These are phyloP conservation scores for Gardenia jasminoides DNA, from an alignment of 257 asterid species.

Conservation along the genomic window DNA sequence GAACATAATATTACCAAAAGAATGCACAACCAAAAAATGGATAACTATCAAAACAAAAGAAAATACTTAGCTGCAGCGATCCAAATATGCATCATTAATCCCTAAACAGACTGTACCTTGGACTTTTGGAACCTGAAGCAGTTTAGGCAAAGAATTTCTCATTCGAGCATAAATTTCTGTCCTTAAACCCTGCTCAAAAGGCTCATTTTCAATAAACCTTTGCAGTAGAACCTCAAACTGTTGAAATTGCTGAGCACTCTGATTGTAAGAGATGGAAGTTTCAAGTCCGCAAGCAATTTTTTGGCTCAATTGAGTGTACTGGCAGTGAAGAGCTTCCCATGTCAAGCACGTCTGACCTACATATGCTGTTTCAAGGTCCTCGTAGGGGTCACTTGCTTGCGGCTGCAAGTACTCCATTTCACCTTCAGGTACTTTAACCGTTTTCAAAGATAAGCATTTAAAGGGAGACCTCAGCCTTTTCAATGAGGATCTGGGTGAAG, in stretches of 20 bases:
- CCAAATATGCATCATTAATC: not conserved
- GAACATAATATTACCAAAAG: not conserved
- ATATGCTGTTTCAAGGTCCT: constrained; percentile 82
- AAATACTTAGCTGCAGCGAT: not conserved
- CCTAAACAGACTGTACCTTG: constrained; percentile 45
- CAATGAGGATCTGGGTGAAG: constrained; percentile 70
- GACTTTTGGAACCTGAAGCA: constrained; percentile 89
- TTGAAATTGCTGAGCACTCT: constrained; percentile 89
- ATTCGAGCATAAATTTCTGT: constrained; percentile 77
- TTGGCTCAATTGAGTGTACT: constrained; percentile 79
- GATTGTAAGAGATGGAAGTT: constrained; percentile 60
- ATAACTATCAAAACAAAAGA: not conserved
- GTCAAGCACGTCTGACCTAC: constrained; percentile 90
- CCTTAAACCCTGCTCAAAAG: constrained; percentile 81
- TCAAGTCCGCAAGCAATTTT: constrained; percentile 59
- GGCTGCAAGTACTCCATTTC: constrained; percentile 77
- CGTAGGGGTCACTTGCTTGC: constrained; percentile 52
- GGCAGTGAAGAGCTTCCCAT: constrained; percentile 97
- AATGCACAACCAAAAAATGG: not conserved
- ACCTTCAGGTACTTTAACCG: constrained; percentile 58
- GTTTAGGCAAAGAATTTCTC: constrained; percentile 66
- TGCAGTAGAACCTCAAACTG: constrained; percentile 86
- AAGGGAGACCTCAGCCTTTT: constrained; percentile 79
- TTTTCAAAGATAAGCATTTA: constrained; percentile 78
- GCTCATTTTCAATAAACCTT: constrained; percentile 89